Evolutionary conservation across 2,329 filamentous ascomycete genomes (phyloP), one percentile per base, ranked within the genome.

Genomic region (Venturiaceae sp.): DNA sequence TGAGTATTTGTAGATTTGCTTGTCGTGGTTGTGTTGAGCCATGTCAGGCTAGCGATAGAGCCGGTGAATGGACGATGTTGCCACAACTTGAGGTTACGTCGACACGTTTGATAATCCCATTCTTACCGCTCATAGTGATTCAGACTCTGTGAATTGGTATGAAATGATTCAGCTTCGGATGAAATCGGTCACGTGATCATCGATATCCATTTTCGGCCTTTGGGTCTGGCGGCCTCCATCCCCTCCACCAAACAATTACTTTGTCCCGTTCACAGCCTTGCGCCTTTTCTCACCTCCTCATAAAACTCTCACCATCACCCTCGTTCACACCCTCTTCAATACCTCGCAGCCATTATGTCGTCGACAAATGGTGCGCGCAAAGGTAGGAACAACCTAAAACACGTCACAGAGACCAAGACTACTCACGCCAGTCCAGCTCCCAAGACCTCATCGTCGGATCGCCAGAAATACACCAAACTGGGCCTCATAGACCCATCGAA

Each of bases 301-400:
- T 37, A 21, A 41, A 9, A 14, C 54, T 21, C 54, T 39, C 37
- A 34, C 21, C 36, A 56, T 21, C 26, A 3, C 2, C 23, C 4
- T 56, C 21, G 30, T n/a, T 21, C 41, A 44, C n/a, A 50, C 9
- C 9, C 9, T 11, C 36, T 19, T 28, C 9, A 41, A 32, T 32
- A 39, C 37, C 54, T 56, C 11, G 39, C 32, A 56, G 7, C 13
- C 41, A 44, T 54, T 59, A 60, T 44, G 60, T 72, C 71, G 69
- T 67, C 68, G 46, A 66, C 68, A 39, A 70, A 68, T 62, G 71
- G 68, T 57, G 67, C 67, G 53, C 71, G 70, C 62, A 72, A 72
- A 66, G 66, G 70, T 71, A 63, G 33, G 44, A 28, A 34, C 41
- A 32, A 32, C 23, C 55, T 41, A 23, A 37, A 14, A 34, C 44